Evolutionary conservation across 257 asterid species (phyloP).

Genomic region (Solanum pennellii): DNA sequence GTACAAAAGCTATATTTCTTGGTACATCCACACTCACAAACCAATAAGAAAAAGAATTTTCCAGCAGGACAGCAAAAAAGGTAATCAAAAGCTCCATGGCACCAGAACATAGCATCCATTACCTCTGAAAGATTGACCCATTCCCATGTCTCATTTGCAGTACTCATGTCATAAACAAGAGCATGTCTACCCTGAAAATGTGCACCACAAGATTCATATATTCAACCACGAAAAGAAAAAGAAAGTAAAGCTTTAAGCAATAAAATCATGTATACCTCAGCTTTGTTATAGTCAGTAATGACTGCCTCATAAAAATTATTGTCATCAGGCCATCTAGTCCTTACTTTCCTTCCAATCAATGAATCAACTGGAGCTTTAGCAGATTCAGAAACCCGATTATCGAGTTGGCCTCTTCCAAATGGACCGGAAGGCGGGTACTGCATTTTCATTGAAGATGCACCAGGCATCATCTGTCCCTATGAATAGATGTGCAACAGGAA

Average conservation of each 20-base stretch:
- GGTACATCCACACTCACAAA: background rate
- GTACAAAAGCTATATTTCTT: background rate
- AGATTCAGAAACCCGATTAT: conserved; percentile 48
- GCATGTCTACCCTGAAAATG: conserved; percentile 56
- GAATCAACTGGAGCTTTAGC: conserved; percentile 50
- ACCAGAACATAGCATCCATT: conserved; percentile 3
- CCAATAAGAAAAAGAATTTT: background rate
- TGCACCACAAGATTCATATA: conserved; percentile 5
- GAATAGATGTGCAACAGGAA: background rate
- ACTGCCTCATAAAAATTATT: conserved; percentile 88
- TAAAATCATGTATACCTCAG: conserved; percentile 34
- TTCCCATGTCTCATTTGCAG: conserved; percentile 53
- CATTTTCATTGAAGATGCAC: conserved; percentile 55
- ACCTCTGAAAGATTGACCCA: conserved; percentile 75
- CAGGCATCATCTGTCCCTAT: conserved; percentile 40
- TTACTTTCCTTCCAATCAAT: conserved; percentile 74
- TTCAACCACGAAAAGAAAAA: background rate
- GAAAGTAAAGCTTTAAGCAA: background rate
- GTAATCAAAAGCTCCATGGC: background rate
- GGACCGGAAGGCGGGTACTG: conserved; percentile 60
- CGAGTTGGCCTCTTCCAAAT: conserved; percentile 70
- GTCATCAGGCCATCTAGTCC: conserved; percentile 98
- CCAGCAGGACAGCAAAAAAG: background rate
- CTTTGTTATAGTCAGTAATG: conserved; percentile 54
- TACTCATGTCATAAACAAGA: conserved; percentile 54